Evolutionary conservation across 495 filamentous ascomycete species (phyloP).

Genomic region (Aspergillus indologenus): DNA sequence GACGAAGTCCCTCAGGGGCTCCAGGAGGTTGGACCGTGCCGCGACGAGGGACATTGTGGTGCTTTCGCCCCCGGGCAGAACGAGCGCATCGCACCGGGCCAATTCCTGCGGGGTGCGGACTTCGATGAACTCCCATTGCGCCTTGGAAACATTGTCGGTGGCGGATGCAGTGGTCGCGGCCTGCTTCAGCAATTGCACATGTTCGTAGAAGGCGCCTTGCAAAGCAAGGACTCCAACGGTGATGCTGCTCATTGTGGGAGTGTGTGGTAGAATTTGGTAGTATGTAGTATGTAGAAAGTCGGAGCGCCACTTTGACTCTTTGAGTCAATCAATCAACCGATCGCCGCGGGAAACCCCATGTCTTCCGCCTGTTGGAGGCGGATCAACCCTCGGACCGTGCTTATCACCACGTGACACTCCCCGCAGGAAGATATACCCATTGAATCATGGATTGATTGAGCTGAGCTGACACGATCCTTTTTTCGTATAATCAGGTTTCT

Average conservation of each 20-base stretch:
- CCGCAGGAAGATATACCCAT: conserved; percentile 19
- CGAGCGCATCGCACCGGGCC: conserved; percentile 70
- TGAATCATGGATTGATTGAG: no score
- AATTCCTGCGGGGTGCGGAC: conserved; percentile 76
- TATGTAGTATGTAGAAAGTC: background rate
- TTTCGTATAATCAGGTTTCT: no score
- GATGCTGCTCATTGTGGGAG: conserved; percentile 30
- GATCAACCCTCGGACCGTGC: conserved; percentile 7
- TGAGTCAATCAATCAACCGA: background rate
- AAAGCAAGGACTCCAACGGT: conserved; percentile 86
- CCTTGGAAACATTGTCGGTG: conserved; percentile 17
- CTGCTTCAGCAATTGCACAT: conserved; percentile 69
- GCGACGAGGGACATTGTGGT: conserved; percentile 92
- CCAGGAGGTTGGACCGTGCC: conserved; percentile 70
- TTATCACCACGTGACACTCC: conserved; percentile 30
- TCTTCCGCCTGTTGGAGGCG: conserved; percentile 13
- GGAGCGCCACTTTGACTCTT: conserved; percentile 1
- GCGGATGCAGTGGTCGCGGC: conserved; percentile 49
- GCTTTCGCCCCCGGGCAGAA: conserved; percentile 93
- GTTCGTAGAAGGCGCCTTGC: conserved; percentile 91
- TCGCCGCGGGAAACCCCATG: background rate
- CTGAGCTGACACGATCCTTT: no score
- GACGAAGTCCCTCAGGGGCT: conserved; percentile 86
- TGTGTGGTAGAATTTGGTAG: no score
- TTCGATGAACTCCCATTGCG: conserved; percentile 64